Conservation (phyloP, 768 basidiomycete genomes). For the Jaapia argillacea region DNA sequence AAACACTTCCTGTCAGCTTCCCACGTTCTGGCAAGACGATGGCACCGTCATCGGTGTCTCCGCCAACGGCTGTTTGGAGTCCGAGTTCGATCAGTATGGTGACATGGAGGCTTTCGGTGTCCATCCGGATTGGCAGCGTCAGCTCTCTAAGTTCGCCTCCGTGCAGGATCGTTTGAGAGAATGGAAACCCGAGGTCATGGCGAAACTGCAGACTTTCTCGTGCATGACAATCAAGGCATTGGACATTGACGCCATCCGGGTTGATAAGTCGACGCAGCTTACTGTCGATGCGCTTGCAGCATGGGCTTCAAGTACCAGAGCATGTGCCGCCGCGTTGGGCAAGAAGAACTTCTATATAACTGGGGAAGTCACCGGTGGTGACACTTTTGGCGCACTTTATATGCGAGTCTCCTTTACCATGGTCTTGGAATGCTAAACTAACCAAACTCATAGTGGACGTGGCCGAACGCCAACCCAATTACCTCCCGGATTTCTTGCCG, state of each 20-base stretch:
- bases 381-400: conserved; percentile 83
- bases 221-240: conserved; percentile 84
- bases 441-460: conserved; percentile 51
- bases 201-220: conserved; percentile 66
- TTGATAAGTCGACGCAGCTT: conserved; percentile 91
- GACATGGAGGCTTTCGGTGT: conserved; percentile 99
- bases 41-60: conserved; percentile 48
- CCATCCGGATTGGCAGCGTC: conserved; percentile 89
- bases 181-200: conserved; percentile 76
- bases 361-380: conserved; percentile 92
- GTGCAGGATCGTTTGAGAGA: conserved; percentile 94
- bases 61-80: conserved; percentile 65
- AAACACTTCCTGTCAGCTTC: conserved; percentile 67
- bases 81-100: conserved; percentile 92
- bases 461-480: conserved; percentile 70
- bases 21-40: conserved; percentile 73
- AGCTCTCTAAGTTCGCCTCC: conserved; percentile 90
- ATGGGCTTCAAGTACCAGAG: conserved; percentile 68
- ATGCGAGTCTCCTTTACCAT: conserved; percentile 36
- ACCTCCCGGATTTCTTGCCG: conserved; percentile 58
- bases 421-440: conserved; percentile 1
- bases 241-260: conserved; percentile 89
- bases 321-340: conserved; percentile 59
- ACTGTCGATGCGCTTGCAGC: conserved; percentile 70
- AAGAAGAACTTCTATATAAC: conserved; percentile 88